Evolutionary conservation across 805 yeast genomes (phyloP).

Genomic region (Debaryomyces prosopidis): DNA sequence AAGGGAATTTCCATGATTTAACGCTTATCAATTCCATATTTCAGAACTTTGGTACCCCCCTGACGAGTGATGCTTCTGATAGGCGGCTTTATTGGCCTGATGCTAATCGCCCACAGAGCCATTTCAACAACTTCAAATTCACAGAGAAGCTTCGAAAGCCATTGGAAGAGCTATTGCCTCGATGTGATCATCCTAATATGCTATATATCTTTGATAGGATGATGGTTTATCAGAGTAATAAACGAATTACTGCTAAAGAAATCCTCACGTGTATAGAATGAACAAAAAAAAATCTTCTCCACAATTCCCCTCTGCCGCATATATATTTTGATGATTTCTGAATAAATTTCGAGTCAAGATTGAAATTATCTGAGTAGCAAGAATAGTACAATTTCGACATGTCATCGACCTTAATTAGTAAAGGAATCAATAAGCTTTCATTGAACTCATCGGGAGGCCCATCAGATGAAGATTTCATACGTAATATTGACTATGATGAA

Average conservation of each 20-base stretch:
- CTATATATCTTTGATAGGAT: conserved; percentile 41
- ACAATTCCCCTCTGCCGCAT: neutral
- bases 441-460: neutral
- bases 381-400: neutral
- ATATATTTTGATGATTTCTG: neutral
- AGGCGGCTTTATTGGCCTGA: conserved; percentile 34
- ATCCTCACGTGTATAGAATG: conserved; percentile 2
- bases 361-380: neutral
- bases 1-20: conserved; percentile 50
- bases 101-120: conserved; percentile 28
- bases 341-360: neutral
- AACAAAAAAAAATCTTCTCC: neutral
- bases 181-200: conserved; percentile 12
- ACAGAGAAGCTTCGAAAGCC: conserved; percentile 7
- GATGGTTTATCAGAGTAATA: conserved; percentile 40
- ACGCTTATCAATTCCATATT: conserved; percentile 57
- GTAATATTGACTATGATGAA: conserved; percentile 33
- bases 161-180: conserved; percentile 8
- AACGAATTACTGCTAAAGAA: conserved; percentile 14
- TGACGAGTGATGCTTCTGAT: conserved; percentile 10
- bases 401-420: conserved; percentile 13
- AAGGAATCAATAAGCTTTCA: conserved; percentile 11
- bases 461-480: conserved; percentile 19
- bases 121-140: conserved; percentile 30
- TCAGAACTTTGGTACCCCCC: conserved; percentile 64